Evolutionary conservation across 768 basidiomycete genomes (phyloP).

Genomic region (Boletus vinaceobasis): DNA sequence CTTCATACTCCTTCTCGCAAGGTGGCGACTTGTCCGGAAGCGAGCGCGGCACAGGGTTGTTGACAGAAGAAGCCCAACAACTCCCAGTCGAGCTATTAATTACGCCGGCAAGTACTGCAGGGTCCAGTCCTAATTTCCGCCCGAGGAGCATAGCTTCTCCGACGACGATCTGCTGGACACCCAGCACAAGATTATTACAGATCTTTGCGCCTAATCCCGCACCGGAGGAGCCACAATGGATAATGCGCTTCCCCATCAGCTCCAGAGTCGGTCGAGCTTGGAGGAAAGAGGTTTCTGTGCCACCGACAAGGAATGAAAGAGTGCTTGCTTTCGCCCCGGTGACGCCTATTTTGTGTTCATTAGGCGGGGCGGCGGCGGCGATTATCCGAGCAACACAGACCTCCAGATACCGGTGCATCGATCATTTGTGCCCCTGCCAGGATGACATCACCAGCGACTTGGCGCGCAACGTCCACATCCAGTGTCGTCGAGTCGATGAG

Average conservation of each 20-base stretch:
- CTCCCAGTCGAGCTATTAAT: conserved; percentile 82
- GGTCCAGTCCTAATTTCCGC: conserved; percentile 73
- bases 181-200: conserved; percentile 80
- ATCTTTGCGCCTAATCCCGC: conserved; percentile 86
- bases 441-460: conserved; percentile 55
- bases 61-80: conserved; percentile 82
- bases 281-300: conserved; percentile 54
- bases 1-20: conserved; percentile 78
- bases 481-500: conserved; percentile 91
- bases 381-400: conserved; percentile 38
- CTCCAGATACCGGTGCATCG: conserved; percentile 94
- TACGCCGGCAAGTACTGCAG: conserved; percentile 72
- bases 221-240: conserved; percentile 81
- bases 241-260: conserved; percentile 77
- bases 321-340: conserved; percentile 85
- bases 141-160: conserved; percentile 92
- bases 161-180: conserved; percentile 78
- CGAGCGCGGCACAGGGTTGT: conserved; percentile 82
- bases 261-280: conserved; percentile 57
- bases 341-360: conserved; percentile 50
- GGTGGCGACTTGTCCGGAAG: conserved; percentile 72
- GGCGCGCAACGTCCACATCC: conserved; percentile 70
- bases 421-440: conserved; percentile 68
- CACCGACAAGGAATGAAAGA: conserved; percentile 90
- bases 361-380: background rate